These are phyloP conservation scores for Suhomyces tanzawaensis DNA, from an alignment of 805 yeast species.

Conservation along the genomic window DNA sequence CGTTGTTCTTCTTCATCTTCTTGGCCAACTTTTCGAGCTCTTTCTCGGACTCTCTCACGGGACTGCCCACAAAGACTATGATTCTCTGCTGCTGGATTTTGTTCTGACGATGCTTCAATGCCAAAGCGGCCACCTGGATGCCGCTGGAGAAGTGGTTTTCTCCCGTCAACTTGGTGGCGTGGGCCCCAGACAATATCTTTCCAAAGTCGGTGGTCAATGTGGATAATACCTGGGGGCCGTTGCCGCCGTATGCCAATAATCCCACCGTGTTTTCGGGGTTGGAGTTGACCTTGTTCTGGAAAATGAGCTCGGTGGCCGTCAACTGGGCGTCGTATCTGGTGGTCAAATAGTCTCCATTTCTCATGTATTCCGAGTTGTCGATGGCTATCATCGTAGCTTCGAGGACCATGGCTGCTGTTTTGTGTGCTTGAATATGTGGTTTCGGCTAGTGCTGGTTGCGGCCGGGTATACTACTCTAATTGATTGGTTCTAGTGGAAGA, in stretches of 20 bases:
- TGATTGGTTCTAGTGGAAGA: background rate
- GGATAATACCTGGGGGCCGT: slow-evolving; percentile 79
- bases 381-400: slow-evolving; percentile 95
- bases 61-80: slow-evolving; percentile 85
- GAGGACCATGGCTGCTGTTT: slow-evolving; percentile 59
- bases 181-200: slow-evolving; percentile 77
- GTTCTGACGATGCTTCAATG: slow-evolving; percentile 94
- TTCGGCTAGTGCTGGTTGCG: background rate
- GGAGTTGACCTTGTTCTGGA: slow-evolving; percentile 78
- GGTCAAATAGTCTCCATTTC: slow-evolving; percentile 91
- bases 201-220: slow-evolving; percentile 88
- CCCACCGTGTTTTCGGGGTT: slow-evolving; percentile 97
- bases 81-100: slow-evolving; percentile 89
- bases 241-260: slow-evolving; percentile 81
- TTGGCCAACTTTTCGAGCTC: slow-evolving; percentile 84
- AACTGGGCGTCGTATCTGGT: slow-evolving; percentile 90
- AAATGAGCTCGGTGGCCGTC: slow-evolving; percentile 83
- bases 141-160: slow-evolving; percentile 69
- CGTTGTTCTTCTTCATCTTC: slow-evolving; percentile 87
- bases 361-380: slow-evolving; percentile 93
- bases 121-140: slow-evolving; percentile 86
- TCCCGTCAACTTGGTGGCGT: slow-evolving; percentile 73
- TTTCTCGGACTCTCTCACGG: slow-evolving; percentile 64
- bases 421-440: slow-evolving; percentile 14
- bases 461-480: background rate